Percentiles rank a stretch among this genome's conserved stretches.
phyloP scores from a whole-genome alignment of 768 basidiomycete species.

The Phanerochaete carnosa region DNA sequence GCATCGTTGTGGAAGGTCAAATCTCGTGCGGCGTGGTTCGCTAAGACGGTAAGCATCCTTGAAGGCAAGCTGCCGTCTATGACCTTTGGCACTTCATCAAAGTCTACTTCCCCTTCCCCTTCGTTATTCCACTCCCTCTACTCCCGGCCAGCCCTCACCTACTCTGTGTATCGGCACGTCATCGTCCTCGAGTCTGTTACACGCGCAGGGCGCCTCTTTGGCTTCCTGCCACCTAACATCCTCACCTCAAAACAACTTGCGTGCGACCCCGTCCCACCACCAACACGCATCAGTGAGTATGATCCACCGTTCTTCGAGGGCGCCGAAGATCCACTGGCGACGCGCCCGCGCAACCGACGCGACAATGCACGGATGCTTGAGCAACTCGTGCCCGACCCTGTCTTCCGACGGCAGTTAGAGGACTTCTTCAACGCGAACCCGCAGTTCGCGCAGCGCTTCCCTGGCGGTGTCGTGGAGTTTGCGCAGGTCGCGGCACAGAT shows the following conservation, averaged over 20 bases:
- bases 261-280: conserved; percentile 87
- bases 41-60: conserved; percentile 40
- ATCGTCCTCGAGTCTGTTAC: conserved; percentile 61
- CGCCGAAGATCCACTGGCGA: conserved; percentile 48
- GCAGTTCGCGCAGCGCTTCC: conserved; percentile 51
- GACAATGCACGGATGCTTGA: conserved; percentile 54
- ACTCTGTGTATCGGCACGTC: conserved; percentile 71
- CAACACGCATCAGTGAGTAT: conserved; percentile 55
- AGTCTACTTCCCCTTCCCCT: conserved; percentile 23
- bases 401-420: conserved; percentile 56
- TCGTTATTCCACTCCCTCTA: conserved; percentile 38
- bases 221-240: conserved; percentile 67
- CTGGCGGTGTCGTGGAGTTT: conserved; percentile 64
- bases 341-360: conserved; percentile 35
- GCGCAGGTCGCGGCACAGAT: conserved; percentile 46
- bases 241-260: conserved; percentile 54
- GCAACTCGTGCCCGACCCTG: conserved; percentile 55
- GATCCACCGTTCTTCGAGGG: conserved; percentile 73
- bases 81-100: not conserved
- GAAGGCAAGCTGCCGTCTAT: conserved; percentile 32
- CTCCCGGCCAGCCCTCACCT: conserved; percentile 35
- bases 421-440: conserved; percentile 58
- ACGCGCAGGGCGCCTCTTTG: conserved; percentile 45
- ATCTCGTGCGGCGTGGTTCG: conserved; percentile 62
- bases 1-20: conserved; percentile 80